A percentile compares a stretch with the other conserved stretches of the same genome.
Evolutionary conservation across 139 green algal species (phyloP).

Genomic region (Haematococcus sp.): DNA sequence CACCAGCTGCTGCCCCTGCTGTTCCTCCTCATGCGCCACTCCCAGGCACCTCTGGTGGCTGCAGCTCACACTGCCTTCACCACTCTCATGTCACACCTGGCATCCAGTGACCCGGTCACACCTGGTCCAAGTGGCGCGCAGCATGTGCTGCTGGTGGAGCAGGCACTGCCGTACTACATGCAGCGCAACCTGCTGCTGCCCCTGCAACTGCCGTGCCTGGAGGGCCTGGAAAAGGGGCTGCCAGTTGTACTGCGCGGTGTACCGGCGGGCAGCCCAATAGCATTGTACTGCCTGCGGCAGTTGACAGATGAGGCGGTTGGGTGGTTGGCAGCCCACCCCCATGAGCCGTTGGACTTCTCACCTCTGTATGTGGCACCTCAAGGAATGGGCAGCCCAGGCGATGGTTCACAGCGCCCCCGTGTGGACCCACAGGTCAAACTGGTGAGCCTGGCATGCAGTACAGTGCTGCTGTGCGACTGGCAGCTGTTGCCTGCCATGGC

Average conservation of each 20-base stretch:
- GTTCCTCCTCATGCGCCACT: background rate
- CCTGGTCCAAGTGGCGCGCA: background rate
- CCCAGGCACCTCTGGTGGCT: background rate
- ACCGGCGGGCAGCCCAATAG: background rate
- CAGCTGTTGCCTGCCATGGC: background rate
- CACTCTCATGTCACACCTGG: background rate
- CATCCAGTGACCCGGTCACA: background rate
- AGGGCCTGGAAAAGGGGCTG: background rate
- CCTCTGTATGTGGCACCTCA: conserved; percentile 2
- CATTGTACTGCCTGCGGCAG: conserved; percentile 3
- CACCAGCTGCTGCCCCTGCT: conserved; percentile 1
- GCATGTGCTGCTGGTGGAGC: background rate
- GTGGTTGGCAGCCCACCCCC: background rate
- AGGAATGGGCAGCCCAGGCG: too few species aligned
- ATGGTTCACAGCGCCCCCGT: background rate
- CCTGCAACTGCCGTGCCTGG: background rate
- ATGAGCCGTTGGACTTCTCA: conserved; percentile 2
- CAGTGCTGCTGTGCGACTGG: conserved; percentile 3
- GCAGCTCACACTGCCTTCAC: conserved; percentile 4
- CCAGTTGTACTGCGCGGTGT: background rate
- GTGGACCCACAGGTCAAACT: background rate
- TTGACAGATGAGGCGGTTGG: background rate
- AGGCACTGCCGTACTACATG: conserved; percentile 9
- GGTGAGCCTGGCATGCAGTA: background rate
- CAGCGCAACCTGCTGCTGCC: conserved; percentile 1